phyloP scores from a whole-genome alignment of 495 filamentous ascomycete genomes.

The Aspergillus haitiensis region DNA sequence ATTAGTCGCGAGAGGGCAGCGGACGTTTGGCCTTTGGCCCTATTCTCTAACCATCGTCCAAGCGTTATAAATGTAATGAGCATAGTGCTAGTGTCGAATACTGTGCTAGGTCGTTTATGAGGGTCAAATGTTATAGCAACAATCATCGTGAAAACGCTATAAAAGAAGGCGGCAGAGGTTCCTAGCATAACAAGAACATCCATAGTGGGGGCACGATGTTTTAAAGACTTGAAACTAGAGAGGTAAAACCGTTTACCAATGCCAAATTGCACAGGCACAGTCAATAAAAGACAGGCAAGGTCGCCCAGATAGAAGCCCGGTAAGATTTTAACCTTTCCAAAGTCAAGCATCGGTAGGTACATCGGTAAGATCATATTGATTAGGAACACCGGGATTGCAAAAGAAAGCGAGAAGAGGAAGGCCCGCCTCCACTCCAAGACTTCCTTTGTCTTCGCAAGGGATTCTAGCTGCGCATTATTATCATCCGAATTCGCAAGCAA shows the following conservation, averaged over 20 bases:
- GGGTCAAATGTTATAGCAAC: slow-evolving; percentile 69
- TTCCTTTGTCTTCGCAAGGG: slow-evolving; percentile 91
- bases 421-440: slow-evolving; percentile 87
- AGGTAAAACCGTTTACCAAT: slow-evolving; percentile 91
- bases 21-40: slow-evolving; percentile 94
- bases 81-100: slow-evolving; percentile 99
- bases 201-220: slow-evolving; percentile 92
- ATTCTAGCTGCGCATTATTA: slow-evolving; percentile 95
- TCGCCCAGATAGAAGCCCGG: slow-evolving; percentile 88
- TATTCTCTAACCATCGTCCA: slow-evolving; percentile 89
- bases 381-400: slow-evolving; percentile 89
- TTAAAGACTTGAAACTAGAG: slow-evolving; percentile 85
- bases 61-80: slow-evolving; percentile 95
- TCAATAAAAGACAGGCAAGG: slow-evolving; percentile 75
- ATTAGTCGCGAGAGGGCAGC: slow-evolving; percentile 93
- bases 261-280: slow-evolving; percentile 93
- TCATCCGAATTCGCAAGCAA: slow-evolving; percentile 88
- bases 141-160: slow-evolving; percentile 85
- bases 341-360: slow-evolving; percentile 69
- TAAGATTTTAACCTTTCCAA: slow-evolving; percentile 62
- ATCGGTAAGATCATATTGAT: slow-evolving; percentile 91
- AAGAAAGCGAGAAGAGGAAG: slow-evolving; percentile 70
- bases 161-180: slow-evolving; percentile 97
- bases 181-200: slow-evolving; percentile 93
- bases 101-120: slow-evolving; percentile 75